Evolutionary conservation across 177 flowering plant genomes (phyloP), one percentile per base, ranked within the genome.

Genomic region (Vitis hybrid): DNA sequence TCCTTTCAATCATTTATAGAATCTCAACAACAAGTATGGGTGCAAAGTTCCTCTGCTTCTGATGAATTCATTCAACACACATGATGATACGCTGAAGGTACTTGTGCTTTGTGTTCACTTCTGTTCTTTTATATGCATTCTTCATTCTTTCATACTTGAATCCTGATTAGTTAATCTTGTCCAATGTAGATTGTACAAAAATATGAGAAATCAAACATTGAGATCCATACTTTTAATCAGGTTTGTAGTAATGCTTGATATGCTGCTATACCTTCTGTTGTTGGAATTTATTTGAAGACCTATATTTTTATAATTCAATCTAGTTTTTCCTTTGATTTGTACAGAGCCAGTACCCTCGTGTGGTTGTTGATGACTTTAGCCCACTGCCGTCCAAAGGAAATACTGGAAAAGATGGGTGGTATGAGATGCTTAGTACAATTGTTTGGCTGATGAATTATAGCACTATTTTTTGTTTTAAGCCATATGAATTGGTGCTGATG

Each of bases 381-480:
- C 97, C 99, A 71, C 80, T 90, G 54, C 97, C 99, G 49, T 84
- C 83, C 90, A 95, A 93, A 76, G 94, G 97, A 67, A 71, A 79
- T 54, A 67, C 86, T 26, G 92, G 89, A 78, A 95, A 90, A 85
- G 97, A 93, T 83, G 98, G 93, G 82, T 95, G 99, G 99, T 95
- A 89, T 69, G 75, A 26, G 49, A 52, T 48, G 52, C 50, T 58
- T 56, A 40, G 30, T 26, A 26, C 30, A 26, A 26, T 26, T 26
- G 30, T 26, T 26, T 26, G 30, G 30, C 30, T 26, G 30, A 26
- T 26, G 30, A 26, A 26, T 26, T 26, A 26, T 26, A 26, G 30
- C 30, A 26, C 30, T 26, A 26, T 26, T 26, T 26, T 26, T 26
- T 26, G 30, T 26, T 26, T 26, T 26, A 26, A 26, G 30, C 30